Conservation (phyloP, 352 stramenopile species). For the Pythium brassicae region DNA sequence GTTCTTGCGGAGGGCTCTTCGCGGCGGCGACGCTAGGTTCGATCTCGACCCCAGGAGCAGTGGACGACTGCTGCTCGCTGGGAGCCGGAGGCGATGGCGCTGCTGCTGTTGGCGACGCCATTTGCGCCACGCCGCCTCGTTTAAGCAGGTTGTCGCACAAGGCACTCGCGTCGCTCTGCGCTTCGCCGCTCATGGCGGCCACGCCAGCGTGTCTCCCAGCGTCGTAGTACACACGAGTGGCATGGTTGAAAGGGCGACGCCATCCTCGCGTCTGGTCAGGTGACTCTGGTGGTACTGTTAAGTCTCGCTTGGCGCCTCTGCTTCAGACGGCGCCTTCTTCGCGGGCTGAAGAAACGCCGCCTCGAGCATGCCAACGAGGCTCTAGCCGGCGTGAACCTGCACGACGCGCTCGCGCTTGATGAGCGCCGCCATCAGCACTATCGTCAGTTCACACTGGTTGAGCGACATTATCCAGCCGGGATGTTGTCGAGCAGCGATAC, state of each 20-base stretch:
- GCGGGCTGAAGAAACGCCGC: neutral
- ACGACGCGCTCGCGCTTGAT: conserved; percentile 46
- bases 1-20: neutral
- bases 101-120: neutral
- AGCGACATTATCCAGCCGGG: too few species aligned
- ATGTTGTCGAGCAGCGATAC: too few species aligned
- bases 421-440: too few species aligned
- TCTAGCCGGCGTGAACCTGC: conserved; percentile 49
- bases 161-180: conserved; percentile 11
- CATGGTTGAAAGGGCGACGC: conserved; percentile 5
- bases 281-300: neutral
- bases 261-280: neutral
- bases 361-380: conserved; percentile 33
- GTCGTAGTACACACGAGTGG: conserved; percentile 14
- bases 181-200: too few species aligned
- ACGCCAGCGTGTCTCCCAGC: neutral
- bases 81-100: neutral
- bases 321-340: neutral
- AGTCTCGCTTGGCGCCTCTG: neutral
- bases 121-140: conserved; percentile 12
- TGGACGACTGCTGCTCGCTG: neutral
- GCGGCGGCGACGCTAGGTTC: neutral
- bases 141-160: conserved; percentile 15
- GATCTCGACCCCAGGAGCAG: too few species aligned
- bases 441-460: too few species aligned